These are phyloP conservation scores for Clonostachys chloroleuca DNA, from an alignment of 2,329 filamentous ascomycete species.

Conservation along the genomic window DNA sequence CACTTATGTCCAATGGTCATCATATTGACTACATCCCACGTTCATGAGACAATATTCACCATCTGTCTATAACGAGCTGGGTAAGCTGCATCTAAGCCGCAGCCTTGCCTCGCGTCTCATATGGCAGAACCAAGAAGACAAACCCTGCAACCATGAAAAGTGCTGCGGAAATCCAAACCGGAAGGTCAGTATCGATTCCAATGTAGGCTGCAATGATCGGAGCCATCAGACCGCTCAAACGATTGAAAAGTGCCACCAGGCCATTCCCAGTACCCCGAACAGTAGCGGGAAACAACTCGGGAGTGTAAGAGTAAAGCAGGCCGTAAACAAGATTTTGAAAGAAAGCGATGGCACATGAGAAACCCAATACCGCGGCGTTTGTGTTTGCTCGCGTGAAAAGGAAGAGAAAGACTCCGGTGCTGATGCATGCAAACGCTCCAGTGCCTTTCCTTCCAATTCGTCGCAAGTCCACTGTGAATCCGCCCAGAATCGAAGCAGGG, in stretches of 20 bases:
- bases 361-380: slow-evolving; percentile 8
- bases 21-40: no score
- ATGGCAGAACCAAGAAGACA: slow-evolving; percentile 34
- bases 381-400: slow-evolving; percentile 5
- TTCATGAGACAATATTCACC: no score
- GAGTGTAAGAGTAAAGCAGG: slow-evolving; percentile 32
- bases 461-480: slow-evolving; percentile 10
- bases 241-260: slow-evolving; percentile 27
- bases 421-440: slow-evolving; percentile 8
- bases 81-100: neutral
- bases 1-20: no score
- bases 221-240: slow-evolving; percentile 30
- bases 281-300: slow-evolving; percentile 48
- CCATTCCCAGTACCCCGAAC: slow-evolving; percentile 49
- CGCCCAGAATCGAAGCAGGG: slow-evolving; percentile 10
- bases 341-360: slow-evolving; percentile 12
- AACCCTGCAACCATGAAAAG: slow-evolving; percentile 35
- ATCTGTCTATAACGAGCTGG: no score
- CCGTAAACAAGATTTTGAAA: slow-evolving; percentile 13
- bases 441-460: slow-evolving; percentile 11
- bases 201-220: slow-evolving; percentile 35
- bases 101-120: slow-evolving; percentile 22
- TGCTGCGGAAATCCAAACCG: slow-evolving; percentile 37
- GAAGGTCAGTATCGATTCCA: slow-evolving; percentile 29
- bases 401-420: slow-evolving; percentile 12